These are phyloP conservation scores for Venturia oleaginea DNA, from an alignment of 2,329 filamentous ascomycete genomes.

Conservation along the genomic window DNA sequence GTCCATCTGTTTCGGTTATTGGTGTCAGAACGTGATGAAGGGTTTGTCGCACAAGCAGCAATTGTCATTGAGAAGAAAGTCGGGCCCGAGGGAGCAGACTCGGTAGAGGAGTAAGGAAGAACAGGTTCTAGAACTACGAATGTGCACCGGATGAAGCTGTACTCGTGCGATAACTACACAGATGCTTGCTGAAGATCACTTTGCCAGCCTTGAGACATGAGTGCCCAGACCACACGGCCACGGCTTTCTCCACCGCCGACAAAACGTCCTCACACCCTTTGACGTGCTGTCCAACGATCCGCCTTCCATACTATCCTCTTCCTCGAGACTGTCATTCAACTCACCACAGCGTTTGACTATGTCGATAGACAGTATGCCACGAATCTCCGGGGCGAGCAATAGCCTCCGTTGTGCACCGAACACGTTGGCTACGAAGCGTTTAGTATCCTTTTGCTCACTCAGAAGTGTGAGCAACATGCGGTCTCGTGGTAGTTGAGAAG, in stretches of 20 bases:
- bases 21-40: background rate
- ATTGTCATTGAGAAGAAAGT: background rate
- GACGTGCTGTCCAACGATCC: background rate
- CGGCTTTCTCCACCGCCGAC: background rate
- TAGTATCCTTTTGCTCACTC: background rate
- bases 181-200: background rate
- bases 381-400: background rate
- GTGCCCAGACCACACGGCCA: background rate
- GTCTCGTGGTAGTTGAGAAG: background rate
- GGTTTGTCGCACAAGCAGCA: background rate
- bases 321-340: background rate
- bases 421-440: background rate
- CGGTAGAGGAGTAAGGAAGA: background rate
- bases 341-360: background rate
- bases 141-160: background rate
- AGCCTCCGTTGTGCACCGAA: background rate
- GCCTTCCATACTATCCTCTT: background rate
- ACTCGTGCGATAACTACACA: no score
- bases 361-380: background rate
- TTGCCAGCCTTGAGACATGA: background rate
- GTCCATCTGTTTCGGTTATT: no score
- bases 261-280: no score
- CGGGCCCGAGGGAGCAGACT: background rate
- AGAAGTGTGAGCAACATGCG: background rate
- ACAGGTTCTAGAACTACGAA: background rate